Base-by-base conservation (phyloP, 805 yeast genomes). In the Komagataella mondaviorum region DNA sequence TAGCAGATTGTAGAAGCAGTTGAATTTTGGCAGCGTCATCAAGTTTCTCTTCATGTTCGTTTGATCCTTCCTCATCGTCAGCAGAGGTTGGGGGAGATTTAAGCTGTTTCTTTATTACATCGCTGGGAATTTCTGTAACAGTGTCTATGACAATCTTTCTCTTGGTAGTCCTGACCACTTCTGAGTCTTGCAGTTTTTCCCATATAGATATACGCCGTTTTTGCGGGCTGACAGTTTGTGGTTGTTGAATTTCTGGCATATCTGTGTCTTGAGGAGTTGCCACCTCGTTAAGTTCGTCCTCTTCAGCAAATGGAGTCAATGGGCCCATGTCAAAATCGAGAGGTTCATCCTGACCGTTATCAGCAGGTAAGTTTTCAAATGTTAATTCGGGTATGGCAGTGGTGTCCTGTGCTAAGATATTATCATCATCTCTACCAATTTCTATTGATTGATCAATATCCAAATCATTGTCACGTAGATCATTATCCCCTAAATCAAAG, bases 101-200 rank as follows among this genome's bases (percentile, higher is more conserved):
- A 4, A 68, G 56, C 54, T 63, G 55, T 53, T 59, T 55, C 51
- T 65, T 64, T 39, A 71, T 60, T 39, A 57, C 55, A 1, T 70
- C 77, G 5, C 72, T 62, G n/a, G 73, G 66, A 45, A 78, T 62
- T 47, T 75, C 79, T 17, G 65, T 71, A 4, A 54, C 59, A 0
- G 66, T 56, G 59, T 81, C 85, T n/a, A 73, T 59, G 39, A 69
- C 62, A 23, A 80, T 57, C 55, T 69, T 73, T 53, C 75, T 69
- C 52, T 73, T 72, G 36, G 66, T 62, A 1, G 81, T 77, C 55
- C 75, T 70, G 3, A 78, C 72, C 43, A 80, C 82, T 24, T 63
- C 67, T 6, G 61, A 58, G 45, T 65, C 60, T 64, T 51, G 67
- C 63, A 52, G 18, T 30, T 36, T 12, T 20, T 52, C 55, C 5